Percentiles rank a stretch among this genome's conserved stretches.
phyloP scores from a whole-genome alignment of 805 yeast genomes.

The Saccharomycopsis sp. region DNA sequence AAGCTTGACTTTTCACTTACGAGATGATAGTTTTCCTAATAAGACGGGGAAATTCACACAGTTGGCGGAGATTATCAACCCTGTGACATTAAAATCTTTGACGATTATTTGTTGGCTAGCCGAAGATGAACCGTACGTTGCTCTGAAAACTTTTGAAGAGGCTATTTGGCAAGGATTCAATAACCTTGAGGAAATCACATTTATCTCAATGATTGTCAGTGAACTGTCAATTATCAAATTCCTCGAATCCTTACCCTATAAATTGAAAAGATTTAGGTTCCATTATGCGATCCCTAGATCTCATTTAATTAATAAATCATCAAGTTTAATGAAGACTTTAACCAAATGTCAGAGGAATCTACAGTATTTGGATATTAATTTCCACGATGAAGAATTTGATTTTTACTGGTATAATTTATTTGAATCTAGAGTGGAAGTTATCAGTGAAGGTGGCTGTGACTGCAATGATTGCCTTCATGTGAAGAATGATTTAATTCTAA shows the following conservation, averaged over 20 bases:
- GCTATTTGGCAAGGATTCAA: constrained; percentile 7
- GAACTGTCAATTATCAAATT: constrained; percentile 11
- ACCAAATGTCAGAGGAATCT: constrained; percentile 9
- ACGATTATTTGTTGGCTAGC: constrained; percentile 13
- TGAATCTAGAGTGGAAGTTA: constrained; percentile 11
- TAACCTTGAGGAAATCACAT: constrained; percentile 10
- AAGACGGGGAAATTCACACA: not conserved
- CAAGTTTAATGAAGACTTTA: constrained; percentile 2
- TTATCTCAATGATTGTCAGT: constrained; percentile 14
- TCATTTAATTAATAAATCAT: constrained; percentile 2
- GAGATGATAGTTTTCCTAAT: constrained; percentile 8
- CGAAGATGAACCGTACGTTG: constrained; percentile 1
- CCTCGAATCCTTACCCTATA: not conserved
- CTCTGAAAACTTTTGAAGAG: constrained; percentile 2
- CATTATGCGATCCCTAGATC: constrained; percentile 12
- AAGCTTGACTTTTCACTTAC: constrained; percentile 7
- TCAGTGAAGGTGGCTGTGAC: constrained; percentile 2
- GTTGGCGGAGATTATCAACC: constrained; percentile 6
- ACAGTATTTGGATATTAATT: constrained; percentile 14
- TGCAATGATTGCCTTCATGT: constrained; percentile 11
- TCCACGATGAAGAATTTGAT: constrained; percentile 11
- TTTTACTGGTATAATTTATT: constrained; percentile 17
- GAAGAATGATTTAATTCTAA: constrained; percentile 3
- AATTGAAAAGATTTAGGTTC: constrained; percentile 16
- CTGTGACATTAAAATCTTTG: constrained; percentile 3